Evolutionary conservation across 345 rosid species (phyloP).

Genomic region (Hevea brasiliensis): DNA sequence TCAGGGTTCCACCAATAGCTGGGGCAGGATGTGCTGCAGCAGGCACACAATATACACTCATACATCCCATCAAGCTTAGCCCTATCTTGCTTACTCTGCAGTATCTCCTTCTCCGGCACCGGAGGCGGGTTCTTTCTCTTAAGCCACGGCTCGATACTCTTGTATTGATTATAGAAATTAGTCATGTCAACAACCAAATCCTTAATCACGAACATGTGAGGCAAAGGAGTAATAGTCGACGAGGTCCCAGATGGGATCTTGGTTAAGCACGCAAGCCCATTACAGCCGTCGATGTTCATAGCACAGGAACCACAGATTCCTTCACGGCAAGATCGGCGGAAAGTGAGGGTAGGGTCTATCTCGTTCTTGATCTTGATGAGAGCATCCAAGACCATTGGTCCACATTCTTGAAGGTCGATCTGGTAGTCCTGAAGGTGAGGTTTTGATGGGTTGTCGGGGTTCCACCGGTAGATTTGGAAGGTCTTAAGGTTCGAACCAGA

Average conservation of each 20-base stretch:
- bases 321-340: conserved; percentile 95
- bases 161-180: conserved; percentile 90
- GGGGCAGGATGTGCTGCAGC: conserved; percentile 93
- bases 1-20: conserved; percentile 99
- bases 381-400: conserved; percentile 96
- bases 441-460: conserved; percentile 71
- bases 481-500: conserved; percentile 45
- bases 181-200: conserved; percentile 97
- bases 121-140: conserved; percentile 80
- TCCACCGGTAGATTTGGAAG: conserved; percentile 95
- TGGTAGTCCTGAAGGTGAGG: conserved; percentile 66
- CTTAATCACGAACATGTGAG: conserved; percentile 95
- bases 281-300: conserved; percentile 94
- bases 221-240: conserved; percentile 69
- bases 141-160: conserved; percentile 98
- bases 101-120: conserved; percentile 70
- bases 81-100: conserved; percentile 86
- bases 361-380: conserved; percentile 96
- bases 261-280: conserved; percentile 89
- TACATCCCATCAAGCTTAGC: conserved; percentile 96
- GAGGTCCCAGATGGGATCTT: conserved; percentile 51
- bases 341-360: conserved; percentile 86
- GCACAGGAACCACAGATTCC: conserved; percentile 97
- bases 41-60: conserved; percentile 90
- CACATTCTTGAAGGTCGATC: conserved; percentile 84